Percentiles rank a stretch among this genome's conserved stretches.
Conservation (phyloP, 495 filamentous ascomycete genomes). For the Talaromyces borbonicus region DNA sequence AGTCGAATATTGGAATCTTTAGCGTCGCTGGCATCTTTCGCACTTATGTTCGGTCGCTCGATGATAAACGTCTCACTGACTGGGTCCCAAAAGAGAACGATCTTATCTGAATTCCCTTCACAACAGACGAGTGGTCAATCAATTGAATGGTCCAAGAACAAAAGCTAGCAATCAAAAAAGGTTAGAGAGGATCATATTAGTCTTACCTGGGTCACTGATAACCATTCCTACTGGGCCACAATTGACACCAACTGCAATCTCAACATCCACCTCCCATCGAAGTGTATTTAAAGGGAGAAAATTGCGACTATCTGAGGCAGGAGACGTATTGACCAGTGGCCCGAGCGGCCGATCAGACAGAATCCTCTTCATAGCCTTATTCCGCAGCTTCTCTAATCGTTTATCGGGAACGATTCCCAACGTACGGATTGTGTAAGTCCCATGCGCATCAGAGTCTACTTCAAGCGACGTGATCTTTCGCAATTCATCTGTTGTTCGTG, state of each 20-base stretch:
- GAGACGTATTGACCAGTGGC: background rate
- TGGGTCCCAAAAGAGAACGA: slow-evolving; percentile 22
- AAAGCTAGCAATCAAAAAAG: background rate
- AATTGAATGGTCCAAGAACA: background rate
- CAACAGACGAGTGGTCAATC: background rate
- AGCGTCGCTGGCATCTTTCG: slow-evolving; percentile 4
- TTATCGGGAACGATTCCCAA: slow-evolving; percentile 23
- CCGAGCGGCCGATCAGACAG: background rate
- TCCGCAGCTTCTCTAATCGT: slow-evolving; percentile 19
- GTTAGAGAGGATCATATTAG: slow-evolving; percentile 11
- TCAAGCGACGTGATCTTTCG: slow-evolving; percentile 25
- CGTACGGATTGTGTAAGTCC: slow-evolving; percentile 24
- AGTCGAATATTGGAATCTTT: too few relatives aligned
- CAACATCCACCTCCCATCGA: slow-evolving; percentile 25
- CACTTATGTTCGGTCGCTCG: slow-evolving; percentile 14
- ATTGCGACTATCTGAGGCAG: background rate
- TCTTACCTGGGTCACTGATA: slow-evolving; percentile 16
- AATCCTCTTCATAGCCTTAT: slow-evolving; percentile 8
- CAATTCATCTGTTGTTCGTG: slow-evolving; percentile 18
- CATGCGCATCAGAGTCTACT: slow-evolving; percentile 7
- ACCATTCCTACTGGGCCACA: slow-evolving; percentile 22
- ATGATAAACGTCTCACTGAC: slow-evolving; percentile 24
- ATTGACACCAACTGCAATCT: slow-evolving; percentile 17
- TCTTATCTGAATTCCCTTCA: slow-evolving; percentile 12
- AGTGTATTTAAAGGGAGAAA: slow-evolving; percentile 13